These are phyloP conservation scores for Emergomyces africanus DNA, from an alignment of 2,329 filamentous ascomycete genomes.

Conservation along the genomic window DNA sequence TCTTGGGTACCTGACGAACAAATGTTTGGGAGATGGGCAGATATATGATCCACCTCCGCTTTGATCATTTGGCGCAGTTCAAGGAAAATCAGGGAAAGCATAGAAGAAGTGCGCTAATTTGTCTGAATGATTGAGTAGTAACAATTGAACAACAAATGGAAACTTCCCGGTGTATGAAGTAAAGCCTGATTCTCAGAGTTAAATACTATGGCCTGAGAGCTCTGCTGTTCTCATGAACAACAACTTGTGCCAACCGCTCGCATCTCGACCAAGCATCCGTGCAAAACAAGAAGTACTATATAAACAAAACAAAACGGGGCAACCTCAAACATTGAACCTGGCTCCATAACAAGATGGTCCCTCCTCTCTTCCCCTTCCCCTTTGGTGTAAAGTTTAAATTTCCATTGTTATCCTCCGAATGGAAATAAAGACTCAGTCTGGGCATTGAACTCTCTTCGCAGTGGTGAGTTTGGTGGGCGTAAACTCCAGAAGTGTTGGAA, in stretches of 20 bases:
- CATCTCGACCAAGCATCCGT: neutral
- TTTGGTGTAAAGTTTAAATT: neutral
- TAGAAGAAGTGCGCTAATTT: too few species aligned
- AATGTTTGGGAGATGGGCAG: neutral
- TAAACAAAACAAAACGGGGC: neutral
- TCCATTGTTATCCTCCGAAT: too few species aligned
- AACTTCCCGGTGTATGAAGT: neutral
- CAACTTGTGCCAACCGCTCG: neutral
- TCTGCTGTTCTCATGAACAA: neutral
- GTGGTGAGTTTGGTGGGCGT: neutral
- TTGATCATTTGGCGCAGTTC: too few species aligned
- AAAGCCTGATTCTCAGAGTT: neutral
- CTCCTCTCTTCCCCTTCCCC: too few species aligned
- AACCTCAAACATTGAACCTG: neutral
- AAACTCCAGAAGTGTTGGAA: neutral
- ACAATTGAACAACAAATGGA: too few species aligned
- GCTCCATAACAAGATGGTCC: neutral
- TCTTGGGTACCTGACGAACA: neutral
- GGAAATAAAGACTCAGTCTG: too few species aligned
- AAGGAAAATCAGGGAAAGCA: too few species aligned
- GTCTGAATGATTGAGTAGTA: too few species aligned
- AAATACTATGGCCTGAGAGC: too few species aligned
- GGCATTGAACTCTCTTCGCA: neutral
- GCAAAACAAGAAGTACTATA: neutral
- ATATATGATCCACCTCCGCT: neutral